Conservation (phyloP, 208 protist genomes). For the Histomonas meleagridis region DNA sequence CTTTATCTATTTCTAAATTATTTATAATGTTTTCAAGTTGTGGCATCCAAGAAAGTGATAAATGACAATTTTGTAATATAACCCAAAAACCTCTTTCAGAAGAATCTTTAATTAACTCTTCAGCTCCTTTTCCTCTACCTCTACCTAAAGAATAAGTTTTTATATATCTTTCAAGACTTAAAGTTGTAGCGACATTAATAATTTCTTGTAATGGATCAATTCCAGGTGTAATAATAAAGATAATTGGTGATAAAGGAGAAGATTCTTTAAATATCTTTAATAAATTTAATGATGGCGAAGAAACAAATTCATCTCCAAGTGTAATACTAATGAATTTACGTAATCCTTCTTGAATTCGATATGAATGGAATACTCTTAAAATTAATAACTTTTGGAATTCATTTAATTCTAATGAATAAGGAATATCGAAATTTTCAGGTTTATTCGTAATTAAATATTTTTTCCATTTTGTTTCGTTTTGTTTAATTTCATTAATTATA, state of each 20-base stretch:
- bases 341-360: slow-evolving; percentile 79
- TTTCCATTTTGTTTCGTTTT: neutral
- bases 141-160: slow-evolving; percentile 88
- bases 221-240: slow-evolving; percentile 96
- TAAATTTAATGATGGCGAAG: slow-evolving; percentile 62
- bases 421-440: neutral
- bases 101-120: slow-evolving; percentile 69
- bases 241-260: slow-evolving; percentile 76
- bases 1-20: slow-evolving; percentile 44
- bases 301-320: slow-evolving; percentile 24
- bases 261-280: slow-evolving; percentile 77
- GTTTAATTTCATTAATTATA: neutral
- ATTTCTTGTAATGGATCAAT: slow-evolving; percentile 69
- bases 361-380: slow-evolving; percentile 75
- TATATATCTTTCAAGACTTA: slow-evolving; percentile 74
- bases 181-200: slow-evolving; percentile 59
- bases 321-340: slow-evolving; percentile 38
- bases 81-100: slow-evolving; percentile 67
- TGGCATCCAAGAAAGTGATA: slow-evolving; percentile 82
- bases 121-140: slow-evolving; percentile 86
- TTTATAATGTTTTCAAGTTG: slow-evolving; percentile 75
- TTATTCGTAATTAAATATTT: neutral
- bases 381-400: slow-evolving; percentile 80
- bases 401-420: neutral
- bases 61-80: slow-evolving; percentile 92